Evolutionary conservation across 192 early-diverging fungal species (phyloP), one percentile per base, ranked within the genome.

Genomic region (Umbelopsis isabellina): DNA sequence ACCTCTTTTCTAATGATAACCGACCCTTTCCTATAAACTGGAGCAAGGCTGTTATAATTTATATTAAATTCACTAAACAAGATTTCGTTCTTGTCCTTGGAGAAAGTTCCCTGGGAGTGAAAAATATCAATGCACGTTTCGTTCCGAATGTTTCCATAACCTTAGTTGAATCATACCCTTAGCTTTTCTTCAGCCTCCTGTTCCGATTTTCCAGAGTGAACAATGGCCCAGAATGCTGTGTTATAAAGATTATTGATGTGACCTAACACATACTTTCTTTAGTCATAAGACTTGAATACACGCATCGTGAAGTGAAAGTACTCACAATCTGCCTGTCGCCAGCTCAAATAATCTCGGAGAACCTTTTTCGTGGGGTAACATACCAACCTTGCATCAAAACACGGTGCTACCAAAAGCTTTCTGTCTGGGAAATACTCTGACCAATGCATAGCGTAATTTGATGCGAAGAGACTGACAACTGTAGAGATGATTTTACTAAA

Each of bases 221-320:
- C 96, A 44, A 99, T 77, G 11, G 86, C 80, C 96, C 96, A 98
- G 76, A 97, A 98, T 9, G 89, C 87, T 3, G 97, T 99, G 79
- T 99, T 99, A 83, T 97, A 99, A 69, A 96, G 75, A 74, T 96
- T 96, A 81, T 96, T 96, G 79, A 96, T 94, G 74, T 80, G 79
- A 33, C 61, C 70, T 65, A 41, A 4, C 1, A 41, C 6, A 41
- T 41, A 6, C 2, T 41, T 41, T 37, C 3, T 4, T 41, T 9
- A 4, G 11, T 20, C 16, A 65, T 4, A 48, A 0, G 18, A 8
- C n/a, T 45, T 12, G 21, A 18, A 22, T 69, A n/a, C 6, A 71
- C 3, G 3, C 35, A 27, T 44, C 6, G 9, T 3, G 16, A 30
- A 33, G 4, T 4, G 11, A 1, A 66, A 13, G 25, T 20, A 71